phyloP scores from a whole-genome alignment of 2,329 filamentous ascomycete species.

The Kalmusia sp. region DNA sequence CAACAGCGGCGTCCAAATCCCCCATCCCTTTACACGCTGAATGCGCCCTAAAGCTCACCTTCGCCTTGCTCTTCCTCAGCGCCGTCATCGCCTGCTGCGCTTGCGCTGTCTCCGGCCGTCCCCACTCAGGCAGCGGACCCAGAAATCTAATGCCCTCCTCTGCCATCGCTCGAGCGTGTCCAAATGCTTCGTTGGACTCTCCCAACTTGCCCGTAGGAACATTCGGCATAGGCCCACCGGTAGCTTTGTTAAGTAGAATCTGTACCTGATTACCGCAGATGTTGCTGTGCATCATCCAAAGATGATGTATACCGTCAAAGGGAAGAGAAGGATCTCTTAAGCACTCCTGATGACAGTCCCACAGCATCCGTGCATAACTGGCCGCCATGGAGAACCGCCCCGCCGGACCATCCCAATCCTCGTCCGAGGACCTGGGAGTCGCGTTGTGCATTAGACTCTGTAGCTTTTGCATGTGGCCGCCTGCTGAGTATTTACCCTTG shows the following conservation, averaged over 20 bases:
- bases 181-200: not conserved
- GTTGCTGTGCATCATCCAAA: not conserved
- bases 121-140: not conserved
- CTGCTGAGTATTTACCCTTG: not conserved
- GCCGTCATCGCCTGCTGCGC: not conserved
- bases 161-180: not conserved
- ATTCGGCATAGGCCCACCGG: not conserved
- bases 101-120: not conserved
- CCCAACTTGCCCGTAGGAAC: not conserved
- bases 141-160: constrained; percentile 9
- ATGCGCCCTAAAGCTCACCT: constrained; percentile 11
- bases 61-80: constrained; percentile 9
- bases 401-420: not conserved
- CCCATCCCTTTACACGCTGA: constrained; percentile 12
- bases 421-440: not conserved
- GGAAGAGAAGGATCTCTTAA: not conserved
- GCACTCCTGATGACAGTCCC: constrained; percentile 5
- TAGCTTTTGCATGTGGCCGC: not conserved
- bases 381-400: not conserved
- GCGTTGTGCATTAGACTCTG: not conserved
- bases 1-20: constrained; percentile 12
- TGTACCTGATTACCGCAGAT: not conserved
- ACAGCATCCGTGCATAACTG: not conserved
- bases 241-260: not conserved
- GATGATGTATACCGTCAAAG: not conserved